These are phyloP conservation scores for Gyrodon lividus DNA, from an alignment of 768 basidiomycete genomes.

Conservation along the genomic window DNA sequence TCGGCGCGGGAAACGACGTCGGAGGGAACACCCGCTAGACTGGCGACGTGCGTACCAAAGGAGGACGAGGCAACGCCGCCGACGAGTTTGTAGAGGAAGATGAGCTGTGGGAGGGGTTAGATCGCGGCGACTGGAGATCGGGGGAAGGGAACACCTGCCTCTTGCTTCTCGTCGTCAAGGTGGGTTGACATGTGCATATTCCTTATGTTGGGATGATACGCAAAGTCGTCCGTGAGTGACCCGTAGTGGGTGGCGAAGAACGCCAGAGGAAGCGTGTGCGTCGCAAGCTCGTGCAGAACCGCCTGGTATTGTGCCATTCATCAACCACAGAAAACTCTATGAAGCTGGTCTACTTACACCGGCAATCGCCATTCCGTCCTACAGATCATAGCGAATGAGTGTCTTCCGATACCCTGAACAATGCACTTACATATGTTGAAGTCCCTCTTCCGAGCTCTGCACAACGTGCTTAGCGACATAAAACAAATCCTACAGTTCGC, in stretches of 20 bases:
- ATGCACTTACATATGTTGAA: conserved; percentile 73
- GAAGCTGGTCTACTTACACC: conserved; percentile 47
- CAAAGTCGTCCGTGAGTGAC: conserved; percentile 90
- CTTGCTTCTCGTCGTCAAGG: conserved; percentile 88
- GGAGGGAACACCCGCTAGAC: conserved; percentile 86
- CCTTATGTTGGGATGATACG: conserved; percentile 87
- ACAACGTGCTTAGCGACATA: conserved; percentile 10
- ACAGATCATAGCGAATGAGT: conserved; percentile 12
- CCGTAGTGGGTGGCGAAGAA: conserved; percentile 99
- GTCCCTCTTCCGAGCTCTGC: conserved; percentile 93
- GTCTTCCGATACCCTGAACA: conserved; percentile 5
- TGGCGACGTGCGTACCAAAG: conserved; percentile 93
- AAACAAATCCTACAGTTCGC: not conserved
- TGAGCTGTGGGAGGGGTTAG: conserved; percentile 49
- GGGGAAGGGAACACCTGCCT: conserved; percentile 45
- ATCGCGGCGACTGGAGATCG: not conserved
- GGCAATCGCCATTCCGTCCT: conserved; percentile 99
- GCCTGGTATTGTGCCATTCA: conserved; percentile 45
- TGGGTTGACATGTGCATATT: conserved; percentile 96
- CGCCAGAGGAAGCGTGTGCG: conserved; percentile 84
- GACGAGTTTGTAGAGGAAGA: conserved; percentile 94
- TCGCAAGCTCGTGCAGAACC: conserved; percentile 92
- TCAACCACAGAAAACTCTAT: conserved; percentile 6
- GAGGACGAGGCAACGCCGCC: conserved; percentile 84
- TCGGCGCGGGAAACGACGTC: conserved; percentile 89